Percentiles rank a stretch among this genome's conserved stretches.
Evolutionary conservation across 495 filamentous ascomycete species (phyloP).

Genomic region (Penicillium ochrochloron): DNA sequence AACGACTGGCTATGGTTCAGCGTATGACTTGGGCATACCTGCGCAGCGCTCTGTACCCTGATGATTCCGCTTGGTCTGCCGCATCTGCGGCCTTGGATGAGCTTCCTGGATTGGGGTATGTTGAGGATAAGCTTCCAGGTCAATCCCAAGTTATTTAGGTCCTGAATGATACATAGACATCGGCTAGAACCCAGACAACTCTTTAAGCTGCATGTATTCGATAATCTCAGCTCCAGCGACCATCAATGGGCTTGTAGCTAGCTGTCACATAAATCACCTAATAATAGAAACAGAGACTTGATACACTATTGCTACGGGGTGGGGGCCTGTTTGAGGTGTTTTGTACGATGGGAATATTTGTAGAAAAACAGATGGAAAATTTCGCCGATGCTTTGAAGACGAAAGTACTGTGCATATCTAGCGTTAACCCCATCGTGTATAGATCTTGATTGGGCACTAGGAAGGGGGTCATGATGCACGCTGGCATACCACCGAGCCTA

Average conservation of each 20-base stretch:
- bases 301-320: no score
- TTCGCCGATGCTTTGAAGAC: not conserved
- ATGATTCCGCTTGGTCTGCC: conserved; percentile 39
- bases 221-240: no score
- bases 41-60: conserved; percentile 41
- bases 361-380: no score
- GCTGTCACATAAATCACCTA: no score
- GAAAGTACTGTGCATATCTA: not conserved
- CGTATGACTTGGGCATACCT: conserved; percentile 49
- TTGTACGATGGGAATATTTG: no score
- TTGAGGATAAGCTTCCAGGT: conserved; percentile 30
- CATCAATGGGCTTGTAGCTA: no score
- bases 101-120: conserved; percentile 34
- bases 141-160: no score
- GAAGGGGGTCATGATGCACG: not conserved
- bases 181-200: no score
- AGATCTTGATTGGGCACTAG: not conserved
- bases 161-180: no score
- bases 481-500: not conserved
- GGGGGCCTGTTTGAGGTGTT: no score
- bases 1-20: conserved; percentile 41
- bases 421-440: not conserved
- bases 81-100: conserved; percentile 34
- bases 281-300: no score
- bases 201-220: no score